Conservation (phyloP, 805 yeast species). For the Zygotorulaspora danielsina region DNA sequence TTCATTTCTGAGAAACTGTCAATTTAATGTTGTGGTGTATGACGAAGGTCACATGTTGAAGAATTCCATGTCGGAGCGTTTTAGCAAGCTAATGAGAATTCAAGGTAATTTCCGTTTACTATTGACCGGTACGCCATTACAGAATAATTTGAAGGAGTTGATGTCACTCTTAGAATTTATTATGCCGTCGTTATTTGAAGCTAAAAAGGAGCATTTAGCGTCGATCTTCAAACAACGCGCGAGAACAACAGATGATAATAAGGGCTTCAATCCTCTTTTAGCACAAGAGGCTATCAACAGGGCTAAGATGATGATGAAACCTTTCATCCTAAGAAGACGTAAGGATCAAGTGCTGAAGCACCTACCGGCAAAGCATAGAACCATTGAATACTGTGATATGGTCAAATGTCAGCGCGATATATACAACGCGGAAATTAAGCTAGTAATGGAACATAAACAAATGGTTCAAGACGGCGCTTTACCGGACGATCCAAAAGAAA, state of each 20-base stretch:
- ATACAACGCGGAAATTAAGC: slow-evolving; percentile 55
- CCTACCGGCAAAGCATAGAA: slow-evolving; percentile 71
- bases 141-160: slow-evolving; percentile 84
- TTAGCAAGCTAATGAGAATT: slow-evolving; percentile 77
- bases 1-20: slow-evolving; percentile 65
- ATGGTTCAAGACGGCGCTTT: slow-evolving; percentile 25
- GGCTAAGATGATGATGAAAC: slow-evolving; percentile 98
- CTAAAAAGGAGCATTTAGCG: slow-evolving; percentile 75
- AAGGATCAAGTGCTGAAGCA: slow-evolving; percentile 89
- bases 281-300: slow-evolving; percentile 88
- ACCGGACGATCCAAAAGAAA: slow-evolving; percentile 26
- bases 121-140: slow-evolving; percentile 95
- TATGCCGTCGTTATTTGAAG: slow-evolving; percentile 74
- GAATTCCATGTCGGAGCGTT: slow-evolving; percentile 83
- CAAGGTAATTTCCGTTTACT: slow-evolving; percentile 79
- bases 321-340: slow-evolving; percentile 87
- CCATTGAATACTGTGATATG: slow-evolving; percentile 62
- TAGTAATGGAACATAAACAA: slow-evolving; percentile 36
- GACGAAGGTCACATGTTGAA: slow-evolving; percentile 98
- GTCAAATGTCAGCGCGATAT: slow-evolving; percentile 49
- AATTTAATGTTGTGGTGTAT: slow-evolving; percentile 83
- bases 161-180: slow-evolving; percentile 89
- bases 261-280: slow-evolving; percentile 67
- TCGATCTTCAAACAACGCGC: slow-evolving; percentile 85
- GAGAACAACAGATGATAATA: slow-evolving; percentile 53